Base-by-base conservation (phyloP, 1,139 yeast species). In the Yamadazyma triangularis region DNA sequence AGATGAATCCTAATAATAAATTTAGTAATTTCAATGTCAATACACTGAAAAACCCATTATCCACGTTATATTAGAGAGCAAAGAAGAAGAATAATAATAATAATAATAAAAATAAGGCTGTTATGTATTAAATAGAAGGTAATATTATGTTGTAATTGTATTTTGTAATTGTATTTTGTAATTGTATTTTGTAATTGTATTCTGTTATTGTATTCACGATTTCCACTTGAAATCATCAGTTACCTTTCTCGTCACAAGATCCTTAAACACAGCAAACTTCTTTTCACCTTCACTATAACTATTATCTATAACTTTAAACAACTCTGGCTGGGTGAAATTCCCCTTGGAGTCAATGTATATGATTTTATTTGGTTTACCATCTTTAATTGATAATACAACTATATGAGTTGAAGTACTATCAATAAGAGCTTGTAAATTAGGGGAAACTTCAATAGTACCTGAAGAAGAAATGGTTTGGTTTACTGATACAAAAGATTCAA, bases 341-440 rank as follows among this genome's bases (percentile, higher is more conserved):
- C 97, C 96, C 30, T 70, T 61, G 35, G 91, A 80, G 40, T 88
- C 96, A 35, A 80, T 61, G 28, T 79, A 59, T 14, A 89, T 53
- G 8, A 89, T 51, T 29, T 79, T 70, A 28, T 68, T 61, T 1
- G 79, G 73, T 15, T 61, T 58, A 11, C 68, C 69, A 36, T 76
- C 68, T 19, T 66, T 62, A 11, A 86, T 57, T 30, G 73, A 75
- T 47, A 76, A 79, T 15, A 83, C 86, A 8, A 80, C 60, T 8
- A 80, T 70, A 57, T 88, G 96, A 27, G 70, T 67, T 3, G 94
- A 82, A 18, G 55, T 56, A 14, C 82, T 64, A 7, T 41, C 33
- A 16, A 54, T 56, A 31, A 80, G 51, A 25, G 70, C 58, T 35
- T 35, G 36, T 29, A 48, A 49, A 1, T 67, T 56, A 5, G 89